Evolutionary conservation across 805 yeast genomes (phyloP).

Genomic region (Saturnispora bothae): DNA sequence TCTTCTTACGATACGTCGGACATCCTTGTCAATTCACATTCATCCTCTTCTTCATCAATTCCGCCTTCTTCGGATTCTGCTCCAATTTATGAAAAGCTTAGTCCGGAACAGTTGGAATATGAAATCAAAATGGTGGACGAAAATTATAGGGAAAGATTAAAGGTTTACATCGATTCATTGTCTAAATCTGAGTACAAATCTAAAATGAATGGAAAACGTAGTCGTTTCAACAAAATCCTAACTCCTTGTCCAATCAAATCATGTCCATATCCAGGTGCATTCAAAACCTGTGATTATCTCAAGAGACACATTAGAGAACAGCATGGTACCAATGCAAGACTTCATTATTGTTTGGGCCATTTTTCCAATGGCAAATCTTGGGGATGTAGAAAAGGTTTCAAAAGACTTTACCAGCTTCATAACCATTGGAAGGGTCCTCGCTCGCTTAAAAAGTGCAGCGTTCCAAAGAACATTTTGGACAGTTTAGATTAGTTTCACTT

Average conservation of each 20-base stretch:
- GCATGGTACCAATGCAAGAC: constrained; percentile 18
- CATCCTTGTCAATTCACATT: no score
- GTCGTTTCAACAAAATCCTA: constrained; percentile 4
- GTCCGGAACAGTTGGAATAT: background rate
- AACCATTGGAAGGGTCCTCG: constrained; percentile 27
- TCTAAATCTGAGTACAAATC: no score
- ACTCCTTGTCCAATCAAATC: constrained; percentile 7
- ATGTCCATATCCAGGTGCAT: constrained; percentile 24
- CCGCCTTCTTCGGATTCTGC: no score
- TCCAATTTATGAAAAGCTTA: no score
- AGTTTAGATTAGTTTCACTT: no score
- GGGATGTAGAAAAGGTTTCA: constrained; percentile 26
- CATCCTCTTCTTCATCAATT: no score
- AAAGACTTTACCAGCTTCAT: constrained; percentile 25
- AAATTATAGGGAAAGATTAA: constrained; percentile 1
- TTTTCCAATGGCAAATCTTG: constrained; percentile 16
- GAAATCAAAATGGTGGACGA: constrained; percentile 14
- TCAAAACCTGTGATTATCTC: constrained; percentile 23
- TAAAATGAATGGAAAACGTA: background rate
- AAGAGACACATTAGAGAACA: constrained; percentile 25
- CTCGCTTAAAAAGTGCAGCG: constrained; percentile 23
- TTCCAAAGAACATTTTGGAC: constrained; percentile 15
- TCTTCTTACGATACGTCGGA: no score
- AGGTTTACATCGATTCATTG: no score
- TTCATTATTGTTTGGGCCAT: constrained; percentile 21